Conservation (phyloP, 2,329 filamentous ascomycete genomes). For the Xylaria sp. region DNA sequence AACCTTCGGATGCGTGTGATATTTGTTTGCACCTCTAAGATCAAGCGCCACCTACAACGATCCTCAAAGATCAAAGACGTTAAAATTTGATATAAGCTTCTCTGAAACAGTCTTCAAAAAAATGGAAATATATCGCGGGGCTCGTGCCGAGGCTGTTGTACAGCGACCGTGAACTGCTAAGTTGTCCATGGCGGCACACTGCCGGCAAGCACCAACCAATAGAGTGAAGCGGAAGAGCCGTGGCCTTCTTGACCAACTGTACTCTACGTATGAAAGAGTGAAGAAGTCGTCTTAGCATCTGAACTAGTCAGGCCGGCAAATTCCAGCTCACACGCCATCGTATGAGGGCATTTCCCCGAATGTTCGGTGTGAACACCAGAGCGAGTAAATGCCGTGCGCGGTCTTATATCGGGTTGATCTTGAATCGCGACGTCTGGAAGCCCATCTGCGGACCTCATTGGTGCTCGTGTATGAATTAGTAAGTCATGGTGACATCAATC, state of each 20-base stretch:
- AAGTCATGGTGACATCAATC: slow-evolving; percentile 14
- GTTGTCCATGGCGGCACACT: slow-evolving; percentile 2
- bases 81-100: background rate
- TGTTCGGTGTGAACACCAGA: slow-evolving; percentile 1
- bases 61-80: background rate
- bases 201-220: slow-evolving; percentile 1
- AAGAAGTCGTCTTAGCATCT: background rate
- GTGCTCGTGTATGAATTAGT: background rate
- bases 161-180: slow-evolving; percentile 3
- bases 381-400: background rate
- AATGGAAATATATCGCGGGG: background rate
- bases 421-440: background rate
- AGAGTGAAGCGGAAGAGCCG: background rate
- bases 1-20: slow-evolving; percentile 25
- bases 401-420: slow-evolving; percentile 5
- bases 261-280: background rate
- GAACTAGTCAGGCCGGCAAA: slow-evolving; percentile 2
- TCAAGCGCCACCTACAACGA: slow-evolving; percentile 4
- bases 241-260: background rate
- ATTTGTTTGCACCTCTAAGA: slow-evolving; percentile 7
- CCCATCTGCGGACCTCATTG: background rate
- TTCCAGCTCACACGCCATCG: slow-evolving; percentile 14
- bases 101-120: background rate
- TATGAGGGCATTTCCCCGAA: slow-evolving; percentile 1
- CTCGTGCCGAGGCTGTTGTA: background rate